These are phyloP conservation scores for Fusarium drepaniforme DNA, from an alignment of 2,329 filamentous ascomycete species.

Conservation along the genomic window DNA sequence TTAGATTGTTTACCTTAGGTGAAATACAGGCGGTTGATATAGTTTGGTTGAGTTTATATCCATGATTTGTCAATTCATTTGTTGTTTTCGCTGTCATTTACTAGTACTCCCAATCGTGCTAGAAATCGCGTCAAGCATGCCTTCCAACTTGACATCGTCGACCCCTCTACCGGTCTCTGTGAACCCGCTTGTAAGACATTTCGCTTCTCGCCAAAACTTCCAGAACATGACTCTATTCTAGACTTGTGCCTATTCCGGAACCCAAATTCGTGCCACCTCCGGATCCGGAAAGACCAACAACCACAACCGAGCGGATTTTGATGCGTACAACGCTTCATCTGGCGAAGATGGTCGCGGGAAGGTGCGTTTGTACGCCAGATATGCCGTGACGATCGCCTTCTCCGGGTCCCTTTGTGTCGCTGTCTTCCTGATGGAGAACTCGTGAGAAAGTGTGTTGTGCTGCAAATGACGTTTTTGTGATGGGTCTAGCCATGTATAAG, in stretches of 20 bases:
- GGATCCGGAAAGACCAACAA: background rate
- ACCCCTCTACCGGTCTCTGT: background rate
- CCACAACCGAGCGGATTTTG: background rate
- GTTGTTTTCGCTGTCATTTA: background rate
- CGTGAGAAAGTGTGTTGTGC: background rate
- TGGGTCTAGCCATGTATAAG: background rate
- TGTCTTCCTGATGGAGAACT: background rate
- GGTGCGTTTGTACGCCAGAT: background rate
- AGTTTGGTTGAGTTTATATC: rapidly evolving
- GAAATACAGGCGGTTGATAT: background rate
- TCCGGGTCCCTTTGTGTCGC: background rate
- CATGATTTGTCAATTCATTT: background rate
- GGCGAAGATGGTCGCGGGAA: background rate
- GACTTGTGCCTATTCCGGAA: background rate
- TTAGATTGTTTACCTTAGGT: background rate
- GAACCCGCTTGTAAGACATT: background rate
- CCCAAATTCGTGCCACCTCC: background rate
- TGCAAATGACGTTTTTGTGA: background rate
- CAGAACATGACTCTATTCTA: background rate
- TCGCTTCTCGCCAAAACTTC: background rate
- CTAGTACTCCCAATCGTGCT: background rate
- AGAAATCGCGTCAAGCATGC: background rate
- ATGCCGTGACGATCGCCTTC: background rate
- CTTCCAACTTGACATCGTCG: background rate
- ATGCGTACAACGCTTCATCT: background rate